These are phyloP conservation scores for Aphanomyces astaci DNA, from an alignment of 352 stramenopile genomes.

Conservation along the genomic window DNA sequence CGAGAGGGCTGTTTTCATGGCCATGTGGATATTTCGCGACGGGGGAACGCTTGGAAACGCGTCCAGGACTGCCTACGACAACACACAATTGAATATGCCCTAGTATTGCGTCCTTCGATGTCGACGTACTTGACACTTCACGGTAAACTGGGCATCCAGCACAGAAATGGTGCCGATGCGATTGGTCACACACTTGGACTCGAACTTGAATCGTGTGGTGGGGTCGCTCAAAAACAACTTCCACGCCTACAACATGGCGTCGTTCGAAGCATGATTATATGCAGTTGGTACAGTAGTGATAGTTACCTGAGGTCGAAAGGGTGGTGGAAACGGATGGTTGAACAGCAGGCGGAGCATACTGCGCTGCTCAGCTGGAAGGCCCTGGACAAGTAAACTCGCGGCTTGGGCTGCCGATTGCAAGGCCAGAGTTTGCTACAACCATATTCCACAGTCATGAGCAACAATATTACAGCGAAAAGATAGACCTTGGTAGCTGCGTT, in stretches of 20 bases:
- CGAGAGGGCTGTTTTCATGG: conserved; percentile 21
- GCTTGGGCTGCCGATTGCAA: not conserved
- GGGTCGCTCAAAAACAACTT: conserved; percentile 8
- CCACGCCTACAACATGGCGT: conserved; percentile 1
- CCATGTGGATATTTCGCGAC: not conserved
- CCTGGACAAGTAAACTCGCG: not conserved
- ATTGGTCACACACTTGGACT: not conserved
- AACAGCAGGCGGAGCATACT: conserved; percentile 12
- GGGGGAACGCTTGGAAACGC: not conserved
- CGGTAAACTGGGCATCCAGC: conserved; percentile 1
- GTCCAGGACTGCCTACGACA: conserved; percentile 1
- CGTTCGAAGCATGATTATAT: not conserved
- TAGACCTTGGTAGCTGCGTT: conserved; percentile 1
- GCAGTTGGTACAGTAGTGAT: not conserved
- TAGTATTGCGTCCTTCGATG: not conserved
- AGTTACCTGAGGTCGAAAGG: not conserved
- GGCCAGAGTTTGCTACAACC: conserved; percentile 1
- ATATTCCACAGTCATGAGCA: not conserved
- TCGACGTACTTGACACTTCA: not conserved
- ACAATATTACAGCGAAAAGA: not conserved
- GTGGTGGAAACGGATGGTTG: conserved; percentile 16
- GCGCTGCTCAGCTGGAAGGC: conserved; percentile 2
- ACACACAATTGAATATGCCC: not conserved
- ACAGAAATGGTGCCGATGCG: conserved; percentile 20
- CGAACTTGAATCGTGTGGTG: not conserved